A percentile compares a stretch with the other conserved stretches of the same genome.
These are phyloP conservation scores for Calamus simplicifolius DNA, from an alignment of 176 grass and related monocot species.

Conservation along the genomic window DNA sequence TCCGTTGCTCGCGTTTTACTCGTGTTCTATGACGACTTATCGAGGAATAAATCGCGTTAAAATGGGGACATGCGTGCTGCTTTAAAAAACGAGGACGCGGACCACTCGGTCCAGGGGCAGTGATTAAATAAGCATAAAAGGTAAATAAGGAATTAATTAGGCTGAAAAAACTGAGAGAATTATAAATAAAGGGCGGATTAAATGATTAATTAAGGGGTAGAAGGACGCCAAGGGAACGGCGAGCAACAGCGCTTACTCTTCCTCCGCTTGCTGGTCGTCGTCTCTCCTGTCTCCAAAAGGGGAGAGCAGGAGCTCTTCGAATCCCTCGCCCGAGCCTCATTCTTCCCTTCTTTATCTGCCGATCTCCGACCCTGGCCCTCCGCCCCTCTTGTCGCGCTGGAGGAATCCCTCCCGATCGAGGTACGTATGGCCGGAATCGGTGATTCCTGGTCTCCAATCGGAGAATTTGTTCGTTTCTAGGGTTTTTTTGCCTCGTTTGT, in stretches of 20 bases:
- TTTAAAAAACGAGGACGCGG: no score
- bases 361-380: neutral
- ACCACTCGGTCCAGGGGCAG: no score
- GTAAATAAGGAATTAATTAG: no score
- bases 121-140: no score
- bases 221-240: no score
- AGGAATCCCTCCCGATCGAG: constrained; percentile 21
- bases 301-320: neutral
- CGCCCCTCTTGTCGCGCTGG: neutral
- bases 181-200: no score
- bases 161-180: no score
- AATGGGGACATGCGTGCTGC: no score
- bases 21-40: no score
- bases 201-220: no score
- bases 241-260: neutral
- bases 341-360: neutral
- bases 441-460: neutral
- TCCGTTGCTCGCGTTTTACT: no score
- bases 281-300: constrained; percentile 5
- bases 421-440: constrained; percentile 17
- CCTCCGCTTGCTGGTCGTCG: constrained; percentile 5
- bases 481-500: neutral
- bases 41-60: no score
- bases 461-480: neutral
- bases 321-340: neutral